A percentile compares a stretch with the other conserved stretches of the same genome.
Conservation (phyloP, 257 asterid species). For the Paulownia fortunei region DNA sequence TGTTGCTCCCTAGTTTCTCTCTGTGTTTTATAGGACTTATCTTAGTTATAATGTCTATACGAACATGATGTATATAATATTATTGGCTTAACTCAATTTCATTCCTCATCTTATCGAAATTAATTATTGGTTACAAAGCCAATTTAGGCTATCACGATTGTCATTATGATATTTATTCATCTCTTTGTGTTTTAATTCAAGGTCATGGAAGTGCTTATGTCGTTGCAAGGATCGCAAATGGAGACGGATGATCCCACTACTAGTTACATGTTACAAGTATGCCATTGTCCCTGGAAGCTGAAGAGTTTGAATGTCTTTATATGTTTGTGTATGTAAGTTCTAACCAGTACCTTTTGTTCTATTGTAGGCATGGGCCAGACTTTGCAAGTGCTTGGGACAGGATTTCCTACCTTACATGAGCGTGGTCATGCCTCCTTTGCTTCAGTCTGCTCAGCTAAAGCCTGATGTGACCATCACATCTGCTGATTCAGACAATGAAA, state of each 20-base stretch:
- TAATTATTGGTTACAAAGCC: too few relatives aligned
- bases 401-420: slow-evolving; percentile 96
- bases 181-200: slow-evolving; percentile 30
- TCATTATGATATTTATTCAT: slow-evolving; percentile 17
- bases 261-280: slow-evolving; percentile 93
- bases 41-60: not conserved
- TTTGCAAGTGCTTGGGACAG: slow-evolving; percentile 96
- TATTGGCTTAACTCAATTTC: not conserved
- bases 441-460: slow-evolving; percentile 91
- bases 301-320: not conserved
- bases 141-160: not conserved
- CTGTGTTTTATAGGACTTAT: not conserved
- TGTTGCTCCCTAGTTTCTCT: slow-evolving; percentile 8
- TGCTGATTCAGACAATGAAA: slow-evolving; percentile 83
- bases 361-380: slow-evolving; percentile 93
- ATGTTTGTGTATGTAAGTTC: slow-evolving; percentile 11
- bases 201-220: slow-evolving; percentile 97
- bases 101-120: not conserved
- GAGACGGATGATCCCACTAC: slow-evolving; percentile 95
- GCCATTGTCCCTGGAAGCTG: slow-evolving; percentile 32
- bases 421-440: slow-evolving; percentile 95
- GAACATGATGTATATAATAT: not conserved
- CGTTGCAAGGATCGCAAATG: slow-evolving; percentile 92
- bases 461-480: slow-evolving; percentile 91
- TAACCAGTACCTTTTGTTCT: slow-evolving; percentile 7